Evolutionary conservation across 164 flowering plant genomes (phyloP).

Genomic region (Chloranthus sessilifolius): DNA sequence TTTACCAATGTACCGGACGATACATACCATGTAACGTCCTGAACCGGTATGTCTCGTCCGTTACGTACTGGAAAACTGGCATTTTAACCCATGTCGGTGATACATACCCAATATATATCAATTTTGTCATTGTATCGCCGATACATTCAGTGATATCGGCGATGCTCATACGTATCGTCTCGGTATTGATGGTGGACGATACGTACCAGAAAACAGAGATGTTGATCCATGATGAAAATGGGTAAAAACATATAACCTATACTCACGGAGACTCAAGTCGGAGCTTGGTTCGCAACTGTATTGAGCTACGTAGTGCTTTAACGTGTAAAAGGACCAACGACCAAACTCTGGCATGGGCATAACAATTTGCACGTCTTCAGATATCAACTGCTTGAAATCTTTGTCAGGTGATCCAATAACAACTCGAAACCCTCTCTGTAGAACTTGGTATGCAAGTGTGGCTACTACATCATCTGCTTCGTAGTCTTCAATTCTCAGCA

Average conservation of each 20-base stretch:
- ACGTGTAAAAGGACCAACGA: constrained; percentile 92
- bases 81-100: no score
- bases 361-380: constrained; percentile 88
- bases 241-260: background rate
- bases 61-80: no score
- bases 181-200: no score
- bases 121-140: no score
- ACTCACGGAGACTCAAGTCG: constrained; percentile 87
- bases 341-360: constrained; percentile 71
- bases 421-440: constrained; percentile 47
- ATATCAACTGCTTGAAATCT: constrained; percentile 93
- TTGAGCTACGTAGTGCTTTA: constrained; percentile 75
- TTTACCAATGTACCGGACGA: no score
- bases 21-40: no score
- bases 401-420: constrained; percentile 97
- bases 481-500: constrained; percentile 53
- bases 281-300: constrained; percentile 74
- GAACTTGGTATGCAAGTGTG: constrained; percentile 66
- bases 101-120: no score
- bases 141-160: no score
- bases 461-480: constrained; percentile 99
- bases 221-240: background rate
- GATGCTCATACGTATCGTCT: no score
- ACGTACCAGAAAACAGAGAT: no score
- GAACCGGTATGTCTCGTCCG: no score